phyloP scores from a whole-genome alignment of 2,329 filamentous ascomycete genomes.

The Fusarium sp. region DNA sequence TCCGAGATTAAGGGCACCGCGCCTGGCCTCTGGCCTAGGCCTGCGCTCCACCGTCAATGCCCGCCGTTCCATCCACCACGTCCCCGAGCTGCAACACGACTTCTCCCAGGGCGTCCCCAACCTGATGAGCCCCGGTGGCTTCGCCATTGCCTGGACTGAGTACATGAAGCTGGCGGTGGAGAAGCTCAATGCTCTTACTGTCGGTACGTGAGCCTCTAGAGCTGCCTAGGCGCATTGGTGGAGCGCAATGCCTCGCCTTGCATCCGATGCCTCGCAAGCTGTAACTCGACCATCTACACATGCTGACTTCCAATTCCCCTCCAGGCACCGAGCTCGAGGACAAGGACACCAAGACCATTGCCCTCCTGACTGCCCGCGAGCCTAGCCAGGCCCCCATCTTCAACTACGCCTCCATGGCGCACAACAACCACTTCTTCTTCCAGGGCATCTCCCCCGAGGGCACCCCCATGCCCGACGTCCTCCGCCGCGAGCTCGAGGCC shows the following conservation, averaged over 20 bases:
- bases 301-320: conserved; percentile 24
- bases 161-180: conserved; percentile 82
- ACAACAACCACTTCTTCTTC: conserved; percentile 93
- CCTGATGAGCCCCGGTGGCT: conserved; percentile 77
- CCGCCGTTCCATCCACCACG: conserved; percentile 59
- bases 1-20: conserved; percentile 65
- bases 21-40: conserved; percentile 53
- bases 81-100: conserved; percentile 61
- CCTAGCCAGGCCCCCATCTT: conserved; percentile 83
- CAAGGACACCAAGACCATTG: conserved; percentile 73
- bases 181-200: conserved; percentile 79
- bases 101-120: conserved; percentile 70
- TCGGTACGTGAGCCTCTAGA: conserved; percentile 66
- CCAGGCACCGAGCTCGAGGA: conserved; percentile 74
- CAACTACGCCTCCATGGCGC: conserved; percentile 96
- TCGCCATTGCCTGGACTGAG: conserved; percentile 82
- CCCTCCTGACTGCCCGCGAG: conserved; percentile 82
- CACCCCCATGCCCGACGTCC: conserved; percentile 65
- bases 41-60: conserved; percentile 50
- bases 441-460: conserved; percentile 59
- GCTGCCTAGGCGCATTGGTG: background rate
- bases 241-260: conserved; percentile 13
- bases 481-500: conserved; percentile 71
- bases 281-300: background rate
- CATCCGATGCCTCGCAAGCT: background rate